Evolutionary conservation across 148 eudicot genomes (phyloP), one percentile per base, ranked within the genome.

Genomic region (Persicaria tinctoria): DNA sequence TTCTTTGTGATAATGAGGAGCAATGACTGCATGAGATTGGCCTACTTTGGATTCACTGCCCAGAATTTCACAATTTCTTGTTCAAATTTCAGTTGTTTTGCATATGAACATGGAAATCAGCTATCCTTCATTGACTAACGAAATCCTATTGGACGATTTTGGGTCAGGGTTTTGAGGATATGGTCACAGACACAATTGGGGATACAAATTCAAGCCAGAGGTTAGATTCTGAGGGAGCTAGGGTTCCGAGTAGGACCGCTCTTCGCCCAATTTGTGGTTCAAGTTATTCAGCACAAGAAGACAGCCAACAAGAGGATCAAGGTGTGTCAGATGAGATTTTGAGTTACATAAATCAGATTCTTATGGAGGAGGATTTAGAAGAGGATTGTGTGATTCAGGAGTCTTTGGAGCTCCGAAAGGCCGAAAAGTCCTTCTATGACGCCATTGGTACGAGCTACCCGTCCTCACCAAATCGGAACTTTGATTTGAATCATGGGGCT

Each of bases 281-380:
- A 20, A 66, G 51, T 63, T 20, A 9, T 60, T n/a, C 76, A 38
- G 66, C 16, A 4, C 38, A 63, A 57, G 84, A 76, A 63, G 85
- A 83, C 1, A 79, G 74, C 70, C 72, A 51, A 76, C 74, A 80
- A 3, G 97, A 91, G 74, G 94, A 89, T 59, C 84, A 74, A 44
- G 96, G 89, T 78, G 84, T 87, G 9, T 88, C 93, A 0, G 97
- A 90, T 82, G 80, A 84, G 0, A 77, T 85, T 51, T 82, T 92
- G 85, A 81, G 85, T 5, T 92, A 83, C 76, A 92, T 92, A 46
- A 89, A 81, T 75, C 87, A 86, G 72, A 83, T 92, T 55, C 90
- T 92, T 45, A 84, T 90, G 91, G 93, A 90, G 78, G 97, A 92
- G 82, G 96, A 90, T 75, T 83, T 87, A 80, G 96, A 83, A 27